Base-by-base conservation (phyloP, 106 monocot genomes). In the Acanthochlamys bracteata region DNA sequence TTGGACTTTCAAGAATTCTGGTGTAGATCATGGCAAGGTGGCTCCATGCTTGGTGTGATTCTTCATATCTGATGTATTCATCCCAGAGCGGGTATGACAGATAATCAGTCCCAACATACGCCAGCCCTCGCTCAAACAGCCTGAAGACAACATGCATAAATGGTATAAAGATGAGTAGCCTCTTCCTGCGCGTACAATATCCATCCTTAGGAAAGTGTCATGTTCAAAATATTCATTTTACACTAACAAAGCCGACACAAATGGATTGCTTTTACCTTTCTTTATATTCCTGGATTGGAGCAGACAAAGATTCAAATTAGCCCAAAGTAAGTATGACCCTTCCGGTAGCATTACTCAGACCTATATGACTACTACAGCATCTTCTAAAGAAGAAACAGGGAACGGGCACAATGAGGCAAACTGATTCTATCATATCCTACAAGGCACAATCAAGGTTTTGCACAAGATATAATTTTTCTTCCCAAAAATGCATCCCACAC, bases 1-100 rank as follows among this genome's bases (percentile, higher is more conserved):
- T 91, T 19, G 96, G 96, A 79, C 83, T 80, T 68, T 91, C 91
- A 20, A 98, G 65, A 46, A 98, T 85, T 69, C 88, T 85, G 11
- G 96, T 98, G 76, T 98, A 98, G 51, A 98, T 84, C 62, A 90
- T 75, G 17, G 91, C 85, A 1, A 98, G 65, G 79, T 81, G 71
- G 54, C 73, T 69, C 96, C 96, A 98, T 24, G 82, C 85, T 60
- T 91, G 91, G 17, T 74, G 91, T 61, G 91, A 80, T 53, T 91
- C 88, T 75, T 98, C 96, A 77, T 88, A 98, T 70, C 78, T 88
- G 61, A 98, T 98, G 70, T 98, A 98, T 66, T 91, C 96, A 77
- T 98, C 96, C 96, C 96, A 98, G 47, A 98, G 66, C 12, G 76
- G 80, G 64, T 76, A 79, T 25, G 96, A 98, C 21, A 80, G 65